Conservation (phyloP, 345 rosid genomes). For the Gossypium herbaceum region DNA sequence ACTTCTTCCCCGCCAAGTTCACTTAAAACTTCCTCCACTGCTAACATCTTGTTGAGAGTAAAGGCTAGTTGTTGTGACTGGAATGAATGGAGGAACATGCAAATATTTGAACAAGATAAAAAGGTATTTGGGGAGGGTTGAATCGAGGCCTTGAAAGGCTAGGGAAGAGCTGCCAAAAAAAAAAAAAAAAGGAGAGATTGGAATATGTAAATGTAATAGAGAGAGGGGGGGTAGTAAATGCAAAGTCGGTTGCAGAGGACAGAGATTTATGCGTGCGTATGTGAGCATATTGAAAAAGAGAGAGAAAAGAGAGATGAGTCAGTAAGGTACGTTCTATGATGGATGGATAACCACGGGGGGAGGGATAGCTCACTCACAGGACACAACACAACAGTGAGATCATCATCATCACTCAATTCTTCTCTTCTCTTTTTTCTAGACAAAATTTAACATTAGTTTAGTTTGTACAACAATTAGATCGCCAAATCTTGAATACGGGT, state of each 20-base stretch:
- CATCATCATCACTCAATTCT: neutral
- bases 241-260: slow-evolving; percentile 18
- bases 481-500: neutral
- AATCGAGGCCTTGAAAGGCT: slow-evolving; percentile 15
- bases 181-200: neutral
- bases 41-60: slow-evolving; percentile 29
- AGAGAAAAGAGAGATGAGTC: neutral
- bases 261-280: slow-evolving; percentile 47
- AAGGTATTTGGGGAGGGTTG: neutral
- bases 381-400: slow-evolving; percentile 10
- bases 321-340: slow-evolving; percentile 3
- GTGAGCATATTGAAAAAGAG: slow-evolving; percentile 18
- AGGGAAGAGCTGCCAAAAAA: neutral
- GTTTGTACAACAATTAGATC: neutral
- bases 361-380: neutral
- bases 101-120: slow-evolving; percentile 9
- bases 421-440: neutral
- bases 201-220: neutral
- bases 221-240: slow-evolving; percentile 19
- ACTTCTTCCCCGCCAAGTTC: slow-evolving; percentile 63
- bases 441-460: neutral
- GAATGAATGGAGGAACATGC: slow-evolving; percentile 15
- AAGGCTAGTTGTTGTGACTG: neutral
- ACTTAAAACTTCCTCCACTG: slow-evolving; percentile 57
- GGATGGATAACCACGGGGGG: neutral